These are phyloP conservation scores for Anastatica hierochuntica DNA, from an alignment of 345 rosid genomes.

Conservation along the genomic window DNA sequence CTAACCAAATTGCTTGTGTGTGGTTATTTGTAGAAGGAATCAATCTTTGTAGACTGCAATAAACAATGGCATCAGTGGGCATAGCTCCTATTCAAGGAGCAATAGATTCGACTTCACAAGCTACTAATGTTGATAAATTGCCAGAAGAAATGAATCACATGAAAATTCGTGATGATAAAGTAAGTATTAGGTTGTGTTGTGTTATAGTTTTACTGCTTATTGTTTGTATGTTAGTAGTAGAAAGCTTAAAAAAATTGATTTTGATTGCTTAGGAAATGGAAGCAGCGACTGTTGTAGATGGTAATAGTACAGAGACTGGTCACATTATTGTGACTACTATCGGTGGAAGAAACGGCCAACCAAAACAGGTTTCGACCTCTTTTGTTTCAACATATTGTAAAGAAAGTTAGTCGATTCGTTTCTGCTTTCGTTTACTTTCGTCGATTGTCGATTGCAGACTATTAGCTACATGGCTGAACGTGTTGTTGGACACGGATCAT, in stretches of 20 bases:
- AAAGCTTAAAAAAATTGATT: neutral
- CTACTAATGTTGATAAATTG: slow-evolving; percentile 50
- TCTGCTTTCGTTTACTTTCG: neutral
- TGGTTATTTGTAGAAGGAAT: neutral
- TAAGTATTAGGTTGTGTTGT: neutral
- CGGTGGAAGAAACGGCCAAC: slow-evolving; percentile 95
- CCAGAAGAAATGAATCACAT: slow-evolving; percentile 83
- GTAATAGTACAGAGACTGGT: slow-evolving; percentile 86
- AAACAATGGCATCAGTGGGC: slow-evolving; percentile 64
- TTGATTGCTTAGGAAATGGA: slow-evolving; percentile 71
- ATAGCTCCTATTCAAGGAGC: slow-evolving; percentile 43
- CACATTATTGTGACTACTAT: slow-evolving; percentile 93
- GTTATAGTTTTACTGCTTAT: neutral
- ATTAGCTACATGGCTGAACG: slow-evolving; percentile 99
- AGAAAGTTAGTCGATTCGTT: neutral
- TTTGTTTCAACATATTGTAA: neutral
- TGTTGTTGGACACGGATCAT: slow-evolving; percentile 93
- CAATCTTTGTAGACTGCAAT: neutral
- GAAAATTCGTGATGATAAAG: slow-evolving; percentile 65
- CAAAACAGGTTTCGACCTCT: slow-evolving; percentile 58
- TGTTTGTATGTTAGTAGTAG: too few relatives aligned
- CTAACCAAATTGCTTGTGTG: too few relatives aligned
- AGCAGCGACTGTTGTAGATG: slow-evolving; percentile 75
- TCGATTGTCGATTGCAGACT: slow-evolving; percentile 43
- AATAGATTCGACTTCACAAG: slow-evolving; percentile 42